Evolutionary conservation across 495 filamentous ascomycete genomes (phyloP).

Genomic region (Talaromyces ruber): DNA sequence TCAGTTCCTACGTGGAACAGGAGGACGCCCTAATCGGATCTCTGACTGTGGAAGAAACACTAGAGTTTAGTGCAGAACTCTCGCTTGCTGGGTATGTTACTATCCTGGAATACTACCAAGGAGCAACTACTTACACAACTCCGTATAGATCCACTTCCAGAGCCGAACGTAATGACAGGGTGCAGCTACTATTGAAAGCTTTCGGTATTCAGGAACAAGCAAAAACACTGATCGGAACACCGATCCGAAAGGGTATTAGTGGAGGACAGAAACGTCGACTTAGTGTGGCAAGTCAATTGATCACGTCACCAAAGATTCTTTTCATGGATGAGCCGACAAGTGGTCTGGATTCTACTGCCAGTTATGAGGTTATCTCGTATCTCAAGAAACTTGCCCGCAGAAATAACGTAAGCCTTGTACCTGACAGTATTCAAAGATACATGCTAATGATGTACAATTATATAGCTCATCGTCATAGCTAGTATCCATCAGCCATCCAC

Average conservation of each 20-base stretch:
- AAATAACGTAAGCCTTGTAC: slow-evolving; percentile 46
- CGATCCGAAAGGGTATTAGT: slow-evolving; percentile 68
- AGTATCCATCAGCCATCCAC: slow-evolving; percentile 80
- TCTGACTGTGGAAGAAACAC: slow-evolving; percentile 67
- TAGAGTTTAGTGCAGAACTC: slow-evolving; percentile 58
- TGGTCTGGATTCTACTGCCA: slow-evolving; percentile 64
- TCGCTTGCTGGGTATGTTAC: slow-evolving; percentile 43
- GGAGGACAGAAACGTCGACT: slow-evolving; percentile 73
- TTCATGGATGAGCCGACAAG: slow-evolving; percentile 80
- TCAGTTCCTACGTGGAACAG: slow-evolving; percentile 74
- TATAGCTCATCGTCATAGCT: slow-evolving; percentile 59
- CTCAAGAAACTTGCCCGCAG: slow-evolving; percentile 51
- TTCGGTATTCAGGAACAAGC: slow-evolving; percentile 60
- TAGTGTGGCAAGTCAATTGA: slow-evolving; percentile 70
- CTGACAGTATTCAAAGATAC: background rate
- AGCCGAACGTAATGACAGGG: slow-evolving; percentile 41
- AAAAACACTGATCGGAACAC: slow-evolving; percentile 64
- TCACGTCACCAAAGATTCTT: slow-evolving; percentile 68
- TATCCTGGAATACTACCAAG: background rate
- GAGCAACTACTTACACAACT: background rate
- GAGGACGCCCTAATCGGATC: slow-evolving; percentile 75
- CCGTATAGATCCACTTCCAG: slow-evolving; percentile 26
- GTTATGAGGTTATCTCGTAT: slow-evolving; percentile 59
- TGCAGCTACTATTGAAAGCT: slow-evolving; percentile 45
- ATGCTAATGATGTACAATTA: background rate